Evolutionary conservation across 2,329 filamentous ascomycete species (phyloP), one percentile per base, ranked within the genome.

Genomic region (Colletotrichum liaoningense): DNA sequence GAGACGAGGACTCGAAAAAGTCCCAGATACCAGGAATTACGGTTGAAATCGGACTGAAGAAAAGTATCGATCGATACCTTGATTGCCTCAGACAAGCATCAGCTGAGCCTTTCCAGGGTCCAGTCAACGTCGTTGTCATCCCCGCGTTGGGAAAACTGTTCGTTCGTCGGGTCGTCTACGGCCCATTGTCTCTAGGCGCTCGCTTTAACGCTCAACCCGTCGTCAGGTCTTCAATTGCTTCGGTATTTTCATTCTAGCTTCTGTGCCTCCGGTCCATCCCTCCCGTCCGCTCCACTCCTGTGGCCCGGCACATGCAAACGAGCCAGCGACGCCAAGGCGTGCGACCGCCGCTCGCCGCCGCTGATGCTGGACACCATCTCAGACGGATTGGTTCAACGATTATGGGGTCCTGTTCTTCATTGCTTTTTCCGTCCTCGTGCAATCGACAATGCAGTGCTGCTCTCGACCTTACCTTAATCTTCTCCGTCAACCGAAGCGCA

Each of bases 221-320:
- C 14, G 11, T 46, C 62, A 57, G 58, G 30, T 24, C 65, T 69
- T 68, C 60, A 69, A 42, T 60, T 56, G 62, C 67, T 71, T 68
- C 63, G 68, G 71, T 72, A 49, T 49, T 49, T 65, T 42, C 14
- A 19, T 46, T 68, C 67, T 68, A 35, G 42, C 65, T 73, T 68
- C 60, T 73, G 55, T 60, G 67, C 67, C 67, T 71, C 71, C 63
- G 68, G 71, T 72, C 62, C 71, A 72, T 73, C 67, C 71, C 71
- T 73, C 62, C 68, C 67, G 71, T 63, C 71, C 71, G 60, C 70
- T 70, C 70, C 66, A 65, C 70, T 57, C 33, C 22, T 69, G 24
- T 69, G 54, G 66, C 30, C 59, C 66, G 70, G 70, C 65, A 72
- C 54, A 64, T 72, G 69, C 70, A 69, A 69, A 69, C 54, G 59